phyloP scores from a whole-genome alignment of 2,329 filamentous ascomycete genomes.

The Aureobasidium subglaciale region DNA sequence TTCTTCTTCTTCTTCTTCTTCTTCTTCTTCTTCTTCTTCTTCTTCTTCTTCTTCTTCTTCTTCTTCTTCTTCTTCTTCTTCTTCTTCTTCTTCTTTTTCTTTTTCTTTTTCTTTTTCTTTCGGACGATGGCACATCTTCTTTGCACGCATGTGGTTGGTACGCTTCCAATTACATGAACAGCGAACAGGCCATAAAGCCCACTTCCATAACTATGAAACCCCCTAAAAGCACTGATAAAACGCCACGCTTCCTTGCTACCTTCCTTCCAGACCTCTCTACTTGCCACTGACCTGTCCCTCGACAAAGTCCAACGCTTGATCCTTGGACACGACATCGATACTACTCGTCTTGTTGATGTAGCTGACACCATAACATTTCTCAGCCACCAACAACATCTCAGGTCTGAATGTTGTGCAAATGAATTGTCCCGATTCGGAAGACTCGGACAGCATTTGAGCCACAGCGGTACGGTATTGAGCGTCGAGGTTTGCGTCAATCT shows the following conservation, averaged over 20 bases:
- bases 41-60: too few species aligned
- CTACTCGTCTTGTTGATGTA: constrained; percentile 88
- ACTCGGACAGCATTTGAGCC: constrained; percentile 70
- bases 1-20: too few species aligned
- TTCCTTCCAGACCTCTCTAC: not conserved
- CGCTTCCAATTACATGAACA: not conserved
- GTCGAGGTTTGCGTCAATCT: constrained; percentile 97
- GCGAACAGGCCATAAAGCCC: not conserved
- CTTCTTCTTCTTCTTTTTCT: too few species aligned
- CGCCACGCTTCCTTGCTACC: not conserved
- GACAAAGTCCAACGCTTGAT: constrained; percentile 88
- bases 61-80: too few species aligned
- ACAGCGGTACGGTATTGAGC: constrained; percentile 97
- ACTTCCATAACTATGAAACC: not conserved
- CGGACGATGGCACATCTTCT: too few species aligned
- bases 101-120: too few species aligned
- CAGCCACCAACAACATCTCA: constrained; percentile 89
- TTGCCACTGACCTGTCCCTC: constrained; percentile 60
- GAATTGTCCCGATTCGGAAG: constrained; percentile 60
- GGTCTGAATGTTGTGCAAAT: constrained; percentile 98
- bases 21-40: too few species aligned
- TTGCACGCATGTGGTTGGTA: not conserved
- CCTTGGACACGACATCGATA: constrained; percentile 80
- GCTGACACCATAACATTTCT: constrained; percentile 96
- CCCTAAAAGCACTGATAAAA: not conserved